Conservation (phyloP, 768 basidiomycete species). For the Paxillus ammoniavirescens region DNA sequence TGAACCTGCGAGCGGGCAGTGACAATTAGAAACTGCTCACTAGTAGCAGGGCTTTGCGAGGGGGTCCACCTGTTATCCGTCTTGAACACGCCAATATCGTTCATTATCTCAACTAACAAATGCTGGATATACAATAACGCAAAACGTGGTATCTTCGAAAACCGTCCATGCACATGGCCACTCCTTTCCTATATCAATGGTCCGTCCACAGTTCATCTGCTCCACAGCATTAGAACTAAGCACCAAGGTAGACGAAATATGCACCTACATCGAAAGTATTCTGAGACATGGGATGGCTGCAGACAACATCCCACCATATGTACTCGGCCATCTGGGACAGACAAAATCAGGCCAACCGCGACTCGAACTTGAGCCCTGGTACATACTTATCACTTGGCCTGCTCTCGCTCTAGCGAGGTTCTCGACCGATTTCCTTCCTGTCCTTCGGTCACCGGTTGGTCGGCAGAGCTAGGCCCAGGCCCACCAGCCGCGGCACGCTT, state of each 20-base stretch:
- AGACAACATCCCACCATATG: neutral
- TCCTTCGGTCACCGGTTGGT: neutral
- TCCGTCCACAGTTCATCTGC: neutral
- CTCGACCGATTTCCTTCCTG: neutral
- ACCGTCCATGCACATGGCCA: no score
- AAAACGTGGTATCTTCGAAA: no score
- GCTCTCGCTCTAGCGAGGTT: neutral
- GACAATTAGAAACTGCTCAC: no score
- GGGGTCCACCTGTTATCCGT: no score
- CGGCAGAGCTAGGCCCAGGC: neutral
- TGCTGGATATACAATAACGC: no score
- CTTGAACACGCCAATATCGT: no score
- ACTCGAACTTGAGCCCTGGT: neutral
- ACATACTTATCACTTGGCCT: slow-evolving; percentile 13
- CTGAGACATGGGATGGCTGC: neutral
- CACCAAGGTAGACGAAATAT: neutral
- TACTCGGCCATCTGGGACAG: neutral
- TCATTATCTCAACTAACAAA: no score
- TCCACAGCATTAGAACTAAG: neutral
- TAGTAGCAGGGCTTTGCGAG: no score
- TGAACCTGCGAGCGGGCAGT: no score
- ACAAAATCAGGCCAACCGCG: neutral
- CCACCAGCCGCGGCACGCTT: slow-evolving; percentile 4
- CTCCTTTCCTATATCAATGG: neutral
- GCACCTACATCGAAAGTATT: neutral